Percentiles rank a stretch among this genome's conserved stretches.
phyloP scores from a whole-genome alignment of 257 asterid species.

The Solanum commersonii region DNA sequence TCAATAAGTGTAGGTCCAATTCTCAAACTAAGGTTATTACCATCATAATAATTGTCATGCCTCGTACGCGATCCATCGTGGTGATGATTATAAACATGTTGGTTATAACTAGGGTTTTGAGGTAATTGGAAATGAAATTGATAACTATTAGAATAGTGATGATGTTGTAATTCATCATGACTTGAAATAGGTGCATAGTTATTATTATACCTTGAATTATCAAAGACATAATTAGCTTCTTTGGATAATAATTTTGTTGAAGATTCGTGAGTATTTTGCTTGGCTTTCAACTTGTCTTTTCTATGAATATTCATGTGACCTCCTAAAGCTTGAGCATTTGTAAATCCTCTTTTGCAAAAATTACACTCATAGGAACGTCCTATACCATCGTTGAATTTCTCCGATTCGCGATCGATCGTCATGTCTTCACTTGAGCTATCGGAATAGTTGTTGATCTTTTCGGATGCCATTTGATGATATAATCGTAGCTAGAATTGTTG shows the following conservation, averaged over 20 bases:
- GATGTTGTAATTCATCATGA: slow-evolving; percentile 3
- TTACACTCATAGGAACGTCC: slow-evolving; percentile 68
- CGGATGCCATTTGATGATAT: slow-evolving; percentile 23
- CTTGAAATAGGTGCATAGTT: slow-evolving; percentile 4
- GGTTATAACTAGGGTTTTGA: slow-evolving; percentile 34
- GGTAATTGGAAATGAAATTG: slow-evolving; percentile 36
- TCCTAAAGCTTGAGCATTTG: slow-evolving; percentile 86
- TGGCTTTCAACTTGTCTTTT: slow-evolving; percentile 57
- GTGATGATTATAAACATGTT: slow-evolving; percentile 8
- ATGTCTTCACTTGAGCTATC: slow-evolving; percentile 33
- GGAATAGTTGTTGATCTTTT: slow-evolving; percentile 18
- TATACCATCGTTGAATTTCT: slow-evolving; percentile 26
- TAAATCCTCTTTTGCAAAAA: slow-evolving; percentile 74
- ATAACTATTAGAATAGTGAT: slow-evolving; percentile 4
- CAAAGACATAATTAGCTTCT: neutral
- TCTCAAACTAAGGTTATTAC: slow-evolving; percentile 24
- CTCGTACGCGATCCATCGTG: slow-evolving; percentile 1
- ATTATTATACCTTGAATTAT: slow-evolving; percentile 6
- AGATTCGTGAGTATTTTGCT: slow-evolving; percentile 15
- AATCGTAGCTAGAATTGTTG: neutral
- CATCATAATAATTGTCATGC: slow-evolving; percentile 6
- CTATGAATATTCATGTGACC: slow-evolving; percentile 95
- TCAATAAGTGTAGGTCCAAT: slow-evolving; percentile 20
- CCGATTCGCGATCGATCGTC: slow-evolving; percentile 3
- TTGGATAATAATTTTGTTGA: slow-evolving; percentile 8